Conservation (phyloP, 805 yeast species). For the Saturnispora gosingensis region DNA sequence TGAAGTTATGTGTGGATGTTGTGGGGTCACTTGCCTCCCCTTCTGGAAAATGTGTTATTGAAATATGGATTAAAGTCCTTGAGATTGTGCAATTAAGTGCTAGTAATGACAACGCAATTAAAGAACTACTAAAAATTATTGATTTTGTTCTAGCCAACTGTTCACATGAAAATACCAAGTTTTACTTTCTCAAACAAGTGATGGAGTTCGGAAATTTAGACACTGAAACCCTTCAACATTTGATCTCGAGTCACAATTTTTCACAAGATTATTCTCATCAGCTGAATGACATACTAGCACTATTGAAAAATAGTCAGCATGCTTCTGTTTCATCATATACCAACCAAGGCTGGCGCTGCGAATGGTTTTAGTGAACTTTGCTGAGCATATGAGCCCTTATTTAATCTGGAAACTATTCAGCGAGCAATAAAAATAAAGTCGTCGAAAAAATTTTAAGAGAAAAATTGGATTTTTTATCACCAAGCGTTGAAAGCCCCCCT, state of each 20-base stretch:
- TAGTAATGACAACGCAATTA: slow-evolving; percentile 8
- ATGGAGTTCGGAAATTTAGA: background rate
- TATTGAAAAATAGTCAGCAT: background rate
- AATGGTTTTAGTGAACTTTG: background rate
- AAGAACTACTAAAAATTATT: background rate
- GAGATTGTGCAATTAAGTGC: slow-evolving; percentile 28
- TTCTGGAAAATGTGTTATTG: slow-evolving; percentile 25
- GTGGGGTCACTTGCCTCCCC: slow-evolving; percentile 26
- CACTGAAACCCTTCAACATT: background rate
- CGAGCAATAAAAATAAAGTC: background rate
- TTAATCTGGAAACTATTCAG: background rate
- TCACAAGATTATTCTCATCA: background rate
- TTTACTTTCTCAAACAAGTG: background rate
- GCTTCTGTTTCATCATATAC: background rate
- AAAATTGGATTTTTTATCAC: background rate
- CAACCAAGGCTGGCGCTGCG: background rate
- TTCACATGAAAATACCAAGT: background rate
- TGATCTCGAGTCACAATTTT: background rate
- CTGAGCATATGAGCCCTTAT: background rate
- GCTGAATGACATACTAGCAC: background rate
- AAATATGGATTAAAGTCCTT: slow-evolving; percentile 28
- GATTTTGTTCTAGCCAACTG: background rate
- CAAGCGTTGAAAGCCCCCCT: background rate
- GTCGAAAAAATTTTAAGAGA: background rate
- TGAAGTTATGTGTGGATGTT: slow-evolving; percentile 22